Base-by-base conservation (phyloP, 208 protist genomes). In the Blechomonas ayalai region DNA sequence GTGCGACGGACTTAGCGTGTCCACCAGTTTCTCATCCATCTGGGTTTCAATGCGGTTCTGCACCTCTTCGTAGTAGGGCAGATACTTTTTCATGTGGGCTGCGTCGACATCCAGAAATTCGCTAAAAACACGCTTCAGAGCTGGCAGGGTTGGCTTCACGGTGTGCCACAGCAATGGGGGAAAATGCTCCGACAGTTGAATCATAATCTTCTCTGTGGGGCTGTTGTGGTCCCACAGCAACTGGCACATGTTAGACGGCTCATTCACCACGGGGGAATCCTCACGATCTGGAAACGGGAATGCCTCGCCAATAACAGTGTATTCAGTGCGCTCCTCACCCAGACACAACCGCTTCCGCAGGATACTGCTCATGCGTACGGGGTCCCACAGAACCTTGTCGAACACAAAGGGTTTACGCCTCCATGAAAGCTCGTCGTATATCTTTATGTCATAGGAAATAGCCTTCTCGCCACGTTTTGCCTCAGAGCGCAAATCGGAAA, bases 191-290 rank as follows among this genome's bases (percentile, higher is more conserved):
- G 74, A 88, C 18, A 96, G 60, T 64, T 96, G 91, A 25, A 95
- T 71, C 41, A 95, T 66, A 13, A 96, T 47, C 64, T 96, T 96
- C 52, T 88, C 77, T 2, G 83, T 74, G n/a, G 73, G 58, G 60
- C 82, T 92, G 50, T 77, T 82, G 53, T 90, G 84, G 40, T 96
- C 91, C 82, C 88, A 93, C 15, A 87, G 65, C n/a, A 96, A 52
- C 15, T 60, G 57, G 52, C 85, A 92, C 22, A 62, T 32, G 42
- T 68, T 37, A n/a, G 76, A 59, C 36, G 91, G 86, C 62, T 90
- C 74, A 48, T 95, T 94, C 45, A 95, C 70, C 5, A 95, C 74
- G 12, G 91, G 91, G 0, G 82, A 82, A 56, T 96, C 91, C 57
- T 86, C 77, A 20, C 73, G 68, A 36, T 93, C 85, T 13, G 87